These are phyloP conservation scores for Exophiala dermatitidis DNA, from an alignment of 2,329 filamentous ascomycete genomes.

Conservation along the genomic window DNA sequence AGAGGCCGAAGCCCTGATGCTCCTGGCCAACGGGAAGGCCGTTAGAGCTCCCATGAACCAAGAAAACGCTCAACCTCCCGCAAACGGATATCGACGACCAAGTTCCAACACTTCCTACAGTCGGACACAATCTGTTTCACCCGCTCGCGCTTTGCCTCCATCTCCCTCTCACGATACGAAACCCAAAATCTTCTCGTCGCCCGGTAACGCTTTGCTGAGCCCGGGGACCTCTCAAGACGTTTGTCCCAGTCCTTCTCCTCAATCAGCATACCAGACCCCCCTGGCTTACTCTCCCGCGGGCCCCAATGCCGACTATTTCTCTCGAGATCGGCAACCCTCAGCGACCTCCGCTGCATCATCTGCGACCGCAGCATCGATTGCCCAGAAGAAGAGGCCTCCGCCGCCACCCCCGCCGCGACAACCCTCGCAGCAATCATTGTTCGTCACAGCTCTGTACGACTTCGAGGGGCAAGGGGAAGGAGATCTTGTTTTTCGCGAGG, in stretches of 20 bases:
- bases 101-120: constrained; percentile 32
- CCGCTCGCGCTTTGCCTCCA: constrained; percentile 29
- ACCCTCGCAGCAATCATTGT: constrained; percentile 44
- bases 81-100: constrained; percentile 38
- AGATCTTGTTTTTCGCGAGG: constrained; percentile 68
- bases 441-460: constrained; percentile 66
- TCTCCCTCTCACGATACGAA: constrained; percentile 31
- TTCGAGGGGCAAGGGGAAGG: constrained; percentile 63
- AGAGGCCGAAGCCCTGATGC: constrained; percentile 58
- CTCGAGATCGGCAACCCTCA: constrained; percentile 37
- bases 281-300: constrained; percentile 34
- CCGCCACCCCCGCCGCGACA: constrained; percentile 63
- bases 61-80: constrained; percentile 36
- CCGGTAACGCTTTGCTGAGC: constrained; percentile 22
- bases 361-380: constrained; percentile 31
- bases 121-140: constrained; percentile 30
- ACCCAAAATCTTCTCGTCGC: constrained; percentile 29
- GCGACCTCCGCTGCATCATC: constrained; percentile 30
- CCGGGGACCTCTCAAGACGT: constrained; percentile 27
- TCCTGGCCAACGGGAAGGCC: constrained; percentile 61
- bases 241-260: constrained; percentile 22
- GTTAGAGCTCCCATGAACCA: constrained; percentile 51
- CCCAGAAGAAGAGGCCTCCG: constrained; percentile 69
- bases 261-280: constrained; percentile 28
- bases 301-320: constrained; percentile 42